These are phyloP conservation scores for Colletotrichum tropicicola DNA, from an alignment of 2,329 filamentous ascomycete species.

Conservation along the genomic window DNA sequence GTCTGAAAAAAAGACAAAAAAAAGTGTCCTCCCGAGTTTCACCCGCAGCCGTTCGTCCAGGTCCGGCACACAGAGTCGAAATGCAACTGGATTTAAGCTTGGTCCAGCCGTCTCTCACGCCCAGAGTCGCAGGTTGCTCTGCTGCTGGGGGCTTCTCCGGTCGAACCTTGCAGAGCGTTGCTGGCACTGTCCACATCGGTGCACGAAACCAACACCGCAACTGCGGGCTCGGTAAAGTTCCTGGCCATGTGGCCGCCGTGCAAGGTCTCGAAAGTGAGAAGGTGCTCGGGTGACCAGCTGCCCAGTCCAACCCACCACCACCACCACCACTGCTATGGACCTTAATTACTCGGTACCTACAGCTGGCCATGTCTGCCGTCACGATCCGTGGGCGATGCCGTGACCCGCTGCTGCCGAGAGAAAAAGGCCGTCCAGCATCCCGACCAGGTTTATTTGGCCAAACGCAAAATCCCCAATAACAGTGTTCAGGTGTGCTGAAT, in stretches of 20 bases:
- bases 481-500: not conserved
- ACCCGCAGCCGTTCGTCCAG: conserved; percentile 6
- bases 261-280: not conserved
- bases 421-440: not conserved
- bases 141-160: not conserved
- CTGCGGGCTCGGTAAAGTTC: conserved; percentile 1
- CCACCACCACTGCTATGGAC: too few species aligned
- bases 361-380: not conserved
- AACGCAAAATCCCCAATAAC: not conserved
- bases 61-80: not conserved
- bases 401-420: conserved; percentile 17
- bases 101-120: conserved; percentile 27
- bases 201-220: not conserved
- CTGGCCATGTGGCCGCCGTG: conserved; percentile 14
- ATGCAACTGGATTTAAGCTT: conserved; percentile 21
- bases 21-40: conserved; percentile 21
- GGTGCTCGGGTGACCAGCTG: conserved; percentile 18
- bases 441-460: not conserved
- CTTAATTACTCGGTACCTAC: too few species aligned
- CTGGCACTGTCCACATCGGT: not conserved
- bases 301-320: too few species aligned
- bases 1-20: conserved; percentile 8
- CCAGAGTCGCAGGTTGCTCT: conserved; percentile 15
- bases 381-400: conserved; percentile 14
- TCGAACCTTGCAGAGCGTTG: too few species aligned